Evolutionary conservation across 2,329 filamentous ascomycete genomes (phyloP), one percentile per base, ranked within the genome.

Genomic region (Ophiostoma sp.): DNA sequence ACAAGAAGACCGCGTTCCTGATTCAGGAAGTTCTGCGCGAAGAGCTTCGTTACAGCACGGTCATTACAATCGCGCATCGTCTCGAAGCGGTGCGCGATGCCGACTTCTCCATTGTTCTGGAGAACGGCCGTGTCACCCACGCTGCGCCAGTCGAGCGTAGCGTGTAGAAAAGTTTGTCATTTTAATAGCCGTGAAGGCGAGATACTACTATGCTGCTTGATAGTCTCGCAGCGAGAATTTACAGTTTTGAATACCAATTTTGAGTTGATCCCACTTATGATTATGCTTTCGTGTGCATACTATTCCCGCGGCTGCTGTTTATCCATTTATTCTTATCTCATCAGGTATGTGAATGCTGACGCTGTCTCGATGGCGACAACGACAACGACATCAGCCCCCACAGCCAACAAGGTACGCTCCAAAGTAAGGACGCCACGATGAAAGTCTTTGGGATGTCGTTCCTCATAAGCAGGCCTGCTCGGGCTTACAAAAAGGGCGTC

Each of bases 41-140:
- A 38, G 85, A 87, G 73, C 77, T 89, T 62, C 74, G 75, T 4
- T 70, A 80, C 14, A 86, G 84, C 72, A 89, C 87, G 0, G 85
- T 89, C 2, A 86, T 89, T 58, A 87, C 86, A 0, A 88, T 89
- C 74, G 86, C 87, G n/a, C 87, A 89, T 75, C 81, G 86, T 1
- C 77, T 88, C 1, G 84, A 88, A 75, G 87, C 87, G 0, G 87
- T 89, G 9, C 79, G 81, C 71, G 83, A 85, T 69, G 85, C 85
- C 0, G 80, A 82, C 66, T 87, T 82, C 74, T 84, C 82, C 67
- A 75, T 87, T 64, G 76, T 84, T 42, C 73, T 87, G 64, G 83
- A 87, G 45, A 77, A 77, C 14, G 85, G 85, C 1, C 75, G 76
- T 16, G 80, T 87, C 0, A 76, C 85, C 0, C 67, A 71, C 9